These are phyloP conservation scores for Triticum urartu DNA, from an alignment of 176 grass and related monocot genomes.

Conservation along the genomic window DNA sequence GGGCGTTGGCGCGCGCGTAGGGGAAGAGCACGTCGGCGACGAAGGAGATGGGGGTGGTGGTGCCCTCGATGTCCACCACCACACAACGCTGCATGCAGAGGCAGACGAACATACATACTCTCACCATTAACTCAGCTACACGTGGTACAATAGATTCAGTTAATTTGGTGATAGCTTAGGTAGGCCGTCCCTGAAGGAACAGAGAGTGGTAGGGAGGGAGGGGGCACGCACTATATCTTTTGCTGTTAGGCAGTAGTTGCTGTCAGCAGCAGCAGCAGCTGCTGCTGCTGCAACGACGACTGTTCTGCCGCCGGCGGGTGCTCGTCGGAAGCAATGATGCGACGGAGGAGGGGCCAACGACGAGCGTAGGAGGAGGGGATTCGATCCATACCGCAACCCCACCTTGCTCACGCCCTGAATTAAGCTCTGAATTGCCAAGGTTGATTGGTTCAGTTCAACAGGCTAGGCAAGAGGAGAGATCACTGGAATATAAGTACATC, in stretches of 20 bases:
- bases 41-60: slow-evolving; percentile 89
- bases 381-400: background rate
- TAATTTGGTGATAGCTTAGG: no score
- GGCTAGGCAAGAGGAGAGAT: background rate
- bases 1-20: slow-evolving; percentile 82
- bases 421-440: no score
- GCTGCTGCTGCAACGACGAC: background rate
- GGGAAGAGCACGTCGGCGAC: slow-evolving; percentile 86
- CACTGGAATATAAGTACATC: no score
- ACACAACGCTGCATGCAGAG: slow-evolving; percentile 50
- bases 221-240: background rate
- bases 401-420: background rate
- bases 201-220: background rate
- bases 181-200: background rate
- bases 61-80: slow-evolving; percentile 90
- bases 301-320: background rate
- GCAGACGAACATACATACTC: background rate
- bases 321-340: background rate
- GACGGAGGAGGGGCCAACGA: background rate
- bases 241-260: background rate
- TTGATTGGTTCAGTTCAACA: background rate
- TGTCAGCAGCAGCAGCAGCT: background rate
- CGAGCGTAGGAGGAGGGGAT: background rate
- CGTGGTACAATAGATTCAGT: no score
- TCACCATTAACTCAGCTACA: no score